phyloP scores from a whole-genome alignment of 2,329 filamentous ascomycete species.

The Clonostachys solani region DNA sequence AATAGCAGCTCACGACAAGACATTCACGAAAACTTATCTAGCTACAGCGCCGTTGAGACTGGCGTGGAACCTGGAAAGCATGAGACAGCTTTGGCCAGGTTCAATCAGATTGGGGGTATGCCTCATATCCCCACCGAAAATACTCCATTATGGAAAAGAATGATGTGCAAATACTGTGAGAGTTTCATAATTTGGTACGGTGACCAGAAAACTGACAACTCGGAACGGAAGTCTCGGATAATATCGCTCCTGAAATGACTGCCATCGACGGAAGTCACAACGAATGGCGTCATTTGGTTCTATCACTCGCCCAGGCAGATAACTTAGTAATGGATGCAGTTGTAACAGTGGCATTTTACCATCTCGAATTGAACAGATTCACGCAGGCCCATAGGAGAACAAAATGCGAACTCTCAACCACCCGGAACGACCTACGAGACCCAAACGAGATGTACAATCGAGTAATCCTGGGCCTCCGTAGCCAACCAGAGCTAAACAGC shows the following conservation, averaged over 20 bases:
- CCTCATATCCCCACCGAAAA: not conserved
- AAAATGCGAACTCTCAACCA: too few relatives aligned
- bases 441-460: too few relatives aligned
- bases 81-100: too few relatives aligned
- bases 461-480: too few relatives aligned
- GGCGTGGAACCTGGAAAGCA: too few relatives aligned
- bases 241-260: constrained; percentile 13
- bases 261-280: constrained; percentile 10
- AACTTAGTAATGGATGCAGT: constrained; percentile 15
- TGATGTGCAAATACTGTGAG: not conserved
- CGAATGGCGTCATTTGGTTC: constrained; percentile 10
- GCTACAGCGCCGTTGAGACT: too few relatives aligned
- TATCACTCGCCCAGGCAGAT: constrained; percentile 10
- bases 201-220: not conserved
- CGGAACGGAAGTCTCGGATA: constrained; percentile 9
- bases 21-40: too few relatives aligned
- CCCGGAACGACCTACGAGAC: too few relatives aligned
- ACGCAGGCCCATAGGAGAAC: too few relatives aligned
- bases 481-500: too few relatives aligned
- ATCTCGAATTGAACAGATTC: constrained; percentile 1
- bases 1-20: too few relatives aligned
- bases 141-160: constrained; percentile 1
- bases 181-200: too few relatives aligned
- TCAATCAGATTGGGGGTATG: not conserved
- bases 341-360: constrained; percentile 14